These are phyloP conservation scores for Penicillium sp. DNA, from an alignment of 2,329 filamentous ascomycete species.

Conservation along the genomic window DNA sequence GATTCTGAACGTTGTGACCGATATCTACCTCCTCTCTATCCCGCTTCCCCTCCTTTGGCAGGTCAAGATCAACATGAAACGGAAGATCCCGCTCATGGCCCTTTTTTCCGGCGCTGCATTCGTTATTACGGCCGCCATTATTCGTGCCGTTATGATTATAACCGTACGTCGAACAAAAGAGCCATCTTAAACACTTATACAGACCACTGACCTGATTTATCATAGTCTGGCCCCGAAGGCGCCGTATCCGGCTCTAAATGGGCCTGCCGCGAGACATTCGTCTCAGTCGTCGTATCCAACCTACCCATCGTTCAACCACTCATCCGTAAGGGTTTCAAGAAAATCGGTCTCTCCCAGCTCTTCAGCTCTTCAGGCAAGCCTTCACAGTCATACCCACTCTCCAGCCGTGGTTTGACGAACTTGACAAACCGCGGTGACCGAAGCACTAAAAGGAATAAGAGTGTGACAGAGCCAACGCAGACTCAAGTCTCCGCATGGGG, in stretches of 20 bases:
- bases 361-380: slow-evolving; percentile 27
- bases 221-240: slow-evolving; percentile 36
- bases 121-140: slow-evolving; percentile 54
- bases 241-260: slow-evolving; percentile 42
- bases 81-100: slow-evolving; percentile 54
- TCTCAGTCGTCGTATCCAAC: slow-evolving; percentile 46
- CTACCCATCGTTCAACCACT: slow-evolving; percentile 43
- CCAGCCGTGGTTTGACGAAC: slow-evolving; percentile 17
- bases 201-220: neutral
- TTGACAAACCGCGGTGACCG: slow-evolving; percentile 18
- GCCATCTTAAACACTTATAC: neutral
- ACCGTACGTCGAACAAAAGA: slow-evolving; percentile 26
- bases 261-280: slow-evolving; percentile 47
- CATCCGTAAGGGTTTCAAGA: slow-evolving; percentile 27
- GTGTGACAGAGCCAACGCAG: slow-evolving; percentile 14
- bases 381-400: slow-evolving; percentile 27
- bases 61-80: slow-evolving; percentile 49
- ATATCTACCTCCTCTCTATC: slow-evolving; percentile 60
- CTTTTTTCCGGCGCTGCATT: slow-evolving; percentile 59
- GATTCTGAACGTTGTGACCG: slow-evolving; percentile 56
- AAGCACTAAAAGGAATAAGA: slow-evolving; percentile 18
- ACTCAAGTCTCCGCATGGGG: slow-evolving; percentile 28
- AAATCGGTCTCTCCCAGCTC: slow-evolving; percentile 30
- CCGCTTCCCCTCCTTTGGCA: slow-evolving; percentile 60
- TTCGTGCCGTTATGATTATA: slow-evolving; percentile 54